Conservation (phyloP, 2,329 filamentous ascomycete species). For the Epicoccum nigrum region DNA sequence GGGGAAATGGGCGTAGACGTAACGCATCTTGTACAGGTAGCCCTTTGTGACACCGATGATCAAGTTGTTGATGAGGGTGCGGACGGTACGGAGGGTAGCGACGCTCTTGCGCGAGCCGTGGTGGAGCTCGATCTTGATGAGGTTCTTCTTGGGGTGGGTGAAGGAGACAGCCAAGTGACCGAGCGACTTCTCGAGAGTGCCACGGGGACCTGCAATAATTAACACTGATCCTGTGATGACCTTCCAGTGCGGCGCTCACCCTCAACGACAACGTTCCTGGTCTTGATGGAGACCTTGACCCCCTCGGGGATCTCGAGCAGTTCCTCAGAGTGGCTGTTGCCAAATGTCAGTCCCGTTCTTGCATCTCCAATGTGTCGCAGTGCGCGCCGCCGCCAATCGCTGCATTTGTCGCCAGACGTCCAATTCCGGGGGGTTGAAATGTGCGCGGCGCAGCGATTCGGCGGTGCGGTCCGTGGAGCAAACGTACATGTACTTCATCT, state of each 20-base stretch:
- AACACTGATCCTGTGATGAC: conserved; percentile 4
- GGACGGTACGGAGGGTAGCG: conserved; percentile 96
- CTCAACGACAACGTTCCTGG: conserved; percentile 94
- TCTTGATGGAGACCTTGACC: conserved; percentile 98
- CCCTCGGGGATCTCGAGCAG: conserved; percentile 93
- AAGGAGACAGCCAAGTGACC: conserved; percentile 97
- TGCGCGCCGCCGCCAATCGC: conserved; percentile 16
- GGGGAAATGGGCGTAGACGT: conserved; percentile 99
- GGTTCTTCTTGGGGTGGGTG: conserved; percentile 80
- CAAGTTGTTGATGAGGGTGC: conserved; percentile 98
- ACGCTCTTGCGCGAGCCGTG: conserved; percentile 98
- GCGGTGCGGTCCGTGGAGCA: conserved; percentile 16
- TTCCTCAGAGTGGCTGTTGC: conserved; percentile 81
- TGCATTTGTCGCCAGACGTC: conserved; percentile 20
- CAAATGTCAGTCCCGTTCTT: conserved; percentile 39
- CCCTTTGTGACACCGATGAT: conserved; percentile 98
- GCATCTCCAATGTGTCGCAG: conserved; percentile 22
- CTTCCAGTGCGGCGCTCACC: conserved; percentile 67
- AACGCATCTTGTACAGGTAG: conserved; percentile 99
- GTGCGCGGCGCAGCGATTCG: conserved; percentile 23
- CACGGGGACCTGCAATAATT: conserved; percentile 39
- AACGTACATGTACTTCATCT: conserved; percentile 92
- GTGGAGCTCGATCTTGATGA: conserved; percentile 98
- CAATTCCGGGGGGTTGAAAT: conserved; percentile 17
- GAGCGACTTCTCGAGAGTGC: conserved; percentile 97